phyloP scores from a whole-genome alignment of 306 rosid genomes.

The Vigna unguiculata region DNA sequence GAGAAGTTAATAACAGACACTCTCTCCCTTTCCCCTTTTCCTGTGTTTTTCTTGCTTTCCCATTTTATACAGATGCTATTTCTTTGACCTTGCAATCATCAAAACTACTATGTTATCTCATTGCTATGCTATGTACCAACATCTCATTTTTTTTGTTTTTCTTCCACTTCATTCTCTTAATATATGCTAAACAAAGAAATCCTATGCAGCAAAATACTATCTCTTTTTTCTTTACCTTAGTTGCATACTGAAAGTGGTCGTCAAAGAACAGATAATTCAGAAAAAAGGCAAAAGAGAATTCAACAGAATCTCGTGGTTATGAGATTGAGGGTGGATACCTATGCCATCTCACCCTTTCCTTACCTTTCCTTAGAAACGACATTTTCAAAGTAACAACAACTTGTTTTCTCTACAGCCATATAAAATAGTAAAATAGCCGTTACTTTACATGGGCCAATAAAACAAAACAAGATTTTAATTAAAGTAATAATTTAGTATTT shows the following conservation, averaged over 20 bases:
- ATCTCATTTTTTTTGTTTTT: not conserved
- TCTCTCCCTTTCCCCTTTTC: not conserved
- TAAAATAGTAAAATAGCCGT: too few relatives aligned
- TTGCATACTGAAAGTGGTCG: too few relatives aligned
- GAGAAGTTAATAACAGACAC: not conserved
- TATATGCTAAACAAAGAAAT: too few relatives aligned
- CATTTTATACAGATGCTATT: slow-evolving; percentile 23
- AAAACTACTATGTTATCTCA: slow-evolving; percentile 16
- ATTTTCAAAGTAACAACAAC: not conserved
- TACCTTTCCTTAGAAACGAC: not conserved
- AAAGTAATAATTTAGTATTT: too few relatives aligned
- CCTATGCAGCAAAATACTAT: not conserved
- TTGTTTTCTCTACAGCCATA: too few relatives aligned
- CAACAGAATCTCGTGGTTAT: not conserved
- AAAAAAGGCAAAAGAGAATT: too few relatives aligned
- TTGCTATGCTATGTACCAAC: not conserved
- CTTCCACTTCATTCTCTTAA: too few relatives aligned
- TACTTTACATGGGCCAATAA: too few relatives aligned
- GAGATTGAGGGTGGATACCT: not conserved
- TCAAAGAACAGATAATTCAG: too few relatives aligned
- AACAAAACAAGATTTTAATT: too few relatives aligned
- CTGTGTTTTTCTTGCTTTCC: not conserved
- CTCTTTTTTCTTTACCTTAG: too few relatives aligned
- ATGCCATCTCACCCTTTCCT: not conserved
- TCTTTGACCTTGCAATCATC: slow-evolving; percentile 33